These are phyloP conservation scores for Akanthomyces lecanii DNA, from an alignment of 2,329 filamentous ascomycete genomes.

Conservation along the genomic window DNA sequence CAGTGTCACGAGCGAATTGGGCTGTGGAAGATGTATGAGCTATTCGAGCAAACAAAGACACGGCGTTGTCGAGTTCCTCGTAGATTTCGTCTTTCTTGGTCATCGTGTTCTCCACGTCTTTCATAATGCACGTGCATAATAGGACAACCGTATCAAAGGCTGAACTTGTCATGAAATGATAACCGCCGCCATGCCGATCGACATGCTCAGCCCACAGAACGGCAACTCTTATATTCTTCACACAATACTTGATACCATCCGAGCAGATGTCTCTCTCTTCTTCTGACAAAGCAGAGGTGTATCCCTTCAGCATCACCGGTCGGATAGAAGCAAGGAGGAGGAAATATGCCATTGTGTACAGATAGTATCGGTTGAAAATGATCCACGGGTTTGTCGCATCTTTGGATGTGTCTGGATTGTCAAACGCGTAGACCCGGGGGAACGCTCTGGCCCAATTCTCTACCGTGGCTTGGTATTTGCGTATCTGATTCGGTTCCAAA, in stretches of 20 bases:
- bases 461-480: slow-evolving; percentile 31
- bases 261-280: slow-evolving; percentile 36
- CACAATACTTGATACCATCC: slow-evolving; percentile 39
- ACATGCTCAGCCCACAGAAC: slow-evolving; percentile 21
- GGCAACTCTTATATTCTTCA: slow-evolving; percentile 39
- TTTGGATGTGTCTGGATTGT: slow-evolving; percentile 37
- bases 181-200: slow-evolving; percentile 37
- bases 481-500: slow-evolving; percentile 26
- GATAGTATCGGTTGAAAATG: slow-evolving; percentile 41
- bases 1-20: neutral
- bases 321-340: slow-evolving; percentile 44
- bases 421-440: slow-evolving; percentile 37
- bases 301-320: slow-evolving; percentile 38
- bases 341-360: slow-evolving; percentile 42
- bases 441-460: slow-evolving; percentile 41
- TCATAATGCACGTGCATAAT: slow-evolving; percentile 47
- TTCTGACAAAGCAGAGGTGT: slow-evolving; percentile 25
- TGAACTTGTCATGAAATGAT: slow-evolving; percentile 45
- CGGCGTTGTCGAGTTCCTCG: slow-evolving; percentile 8
- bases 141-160: slow-evolving; percentile 49
- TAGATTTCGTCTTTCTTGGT: slow-evolving; percentile 23
- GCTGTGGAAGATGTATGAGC: neutral
- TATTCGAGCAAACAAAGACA: slow-evolving; percentile 6
- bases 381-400: slow-evolving; percentile 41
- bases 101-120: slow-evolving; percentile 40